Percentiles rank a stretch among this genome's conserved stretches.
These are phyloP conservation scores for Fusarium liriodendri DNA, from an alignment of 2,329 filamentous ascomycete genomes.

Conservation along the genomic window DNA sequence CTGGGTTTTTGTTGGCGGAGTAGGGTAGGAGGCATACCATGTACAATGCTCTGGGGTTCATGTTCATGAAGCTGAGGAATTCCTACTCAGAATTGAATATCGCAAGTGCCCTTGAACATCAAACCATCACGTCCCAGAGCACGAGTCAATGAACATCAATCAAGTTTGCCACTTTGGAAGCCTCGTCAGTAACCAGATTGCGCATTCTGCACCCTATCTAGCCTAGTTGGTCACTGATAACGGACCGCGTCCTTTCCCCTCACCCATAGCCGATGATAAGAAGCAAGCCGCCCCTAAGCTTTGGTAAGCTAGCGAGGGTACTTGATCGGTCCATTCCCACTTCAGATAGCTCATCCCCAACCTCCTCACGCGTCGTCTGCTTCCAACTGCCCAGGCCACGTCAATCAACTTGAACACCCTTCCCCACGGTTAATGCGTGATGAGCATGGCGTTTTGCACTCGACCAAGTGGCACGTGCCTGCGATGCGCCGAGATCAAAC, in stretches of 20 bases:
- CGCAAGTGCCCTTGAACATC: neutral
- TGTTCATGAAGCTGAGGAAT: neutral
- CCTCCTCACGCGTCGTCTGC: neutral
- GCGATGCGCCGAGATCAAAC: constrained; percentile 52
- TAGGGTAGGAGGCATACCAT: neutral
- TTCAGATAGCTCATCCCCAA: neutral
- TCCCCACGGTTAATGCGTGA: neutral
- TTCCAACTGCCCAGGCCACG: neutral
- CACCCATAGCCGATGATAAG: neutral
- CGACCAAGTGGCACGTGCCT: constrained; percentile 41
- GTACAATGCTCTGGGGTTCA: neutral
- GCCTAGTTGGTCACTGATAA: neutral
- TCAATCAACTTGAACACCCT: neutral
- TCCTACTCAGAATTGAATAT: neutral
- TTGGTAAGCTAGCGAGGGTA: neutral
- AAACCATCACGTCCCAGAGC: neutral
- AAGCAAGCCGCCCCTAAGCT: neutral
- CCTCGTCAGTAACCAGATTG: too few species aligned
- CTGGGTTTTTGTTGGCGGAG: neutral
- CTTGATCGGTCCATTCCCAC: neutral
- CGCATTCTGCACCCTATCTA: neutral
- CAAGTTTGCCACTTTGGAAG: neutral
- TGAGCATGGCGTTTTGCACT: neutral
- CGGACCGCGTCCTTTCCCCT: neutral
- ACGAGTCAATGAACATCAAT: neutral